These are phyloP conservation scores for Coemansia sp. DNA, from an alignment of 192 early-diverging fungal species.

Conservation along the genomic window DNA sequence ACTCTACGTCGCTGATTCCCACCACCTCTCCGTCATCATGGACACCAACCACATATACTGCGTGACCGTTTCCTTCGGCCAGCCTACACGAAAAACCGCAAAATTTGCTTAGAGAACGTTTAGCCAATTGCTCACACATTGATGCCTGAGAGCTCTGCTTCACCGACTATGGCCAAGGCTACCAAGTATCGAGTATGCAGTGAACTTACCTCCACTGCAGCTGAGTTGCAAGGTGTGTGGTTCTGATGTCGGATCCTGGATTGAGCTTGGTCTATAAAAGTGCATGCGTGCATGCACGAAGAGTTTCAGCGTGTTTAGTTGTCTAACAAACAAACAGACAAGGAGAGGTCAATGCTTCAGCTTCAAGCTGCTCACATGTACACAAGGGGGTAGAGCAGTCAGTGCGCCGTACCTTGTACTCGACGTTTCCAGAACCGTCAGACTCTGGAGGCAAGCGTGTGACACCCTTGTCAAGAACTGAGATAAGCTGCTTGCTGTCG, in stretches of 20 bases:
- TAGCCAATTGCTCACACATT: background rate
- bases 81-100: too few species aligned
- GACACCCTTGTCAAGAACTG: slow-evolving; percentile 40
- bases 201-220: slow-evolving; percentile 75
- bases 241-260: slow-evolving; percentile 29
- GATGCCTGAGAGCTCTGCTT: background rate
- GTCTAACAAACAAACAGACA: background rate
- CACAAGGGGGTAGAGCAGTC: background rate
- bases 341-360: background rate
- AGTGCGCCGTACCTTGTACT: slow-evolving; percentile 75
- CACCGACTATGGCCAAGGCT: too few species aligned
- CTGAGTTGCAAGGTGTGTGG: slow-evolving; percentile 88
- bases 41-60: slow-evolving; percentile 88
- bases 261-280: slow-evolving; percentile 45
- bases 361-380: background rate
- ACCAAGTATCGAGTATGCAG: background rate
- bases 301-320: background rate
- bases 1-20: slow-evolving; percentile 56
- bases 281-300: slow-evolving; percentile 47
- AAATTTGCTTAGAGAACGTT: too few species aligned
- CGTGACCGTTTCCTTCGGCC: slow-evolving; percentile 82
- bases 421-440: slow-evolving; percentile 82
- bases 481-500: slow-evolving; percentile 4
- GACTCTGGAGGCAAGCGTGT: slow-evolving; percentile 69
- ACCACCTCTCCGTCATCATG: slow-evolving; percentile 78